A percentile compares a stretch with the other conserved stretches of the same genome.
These are phyloP conservation scores for Metschnikowia kofuensis DNA, from an alignment of 805 yeast genomes.

Conservation along the genomic window DNA sequence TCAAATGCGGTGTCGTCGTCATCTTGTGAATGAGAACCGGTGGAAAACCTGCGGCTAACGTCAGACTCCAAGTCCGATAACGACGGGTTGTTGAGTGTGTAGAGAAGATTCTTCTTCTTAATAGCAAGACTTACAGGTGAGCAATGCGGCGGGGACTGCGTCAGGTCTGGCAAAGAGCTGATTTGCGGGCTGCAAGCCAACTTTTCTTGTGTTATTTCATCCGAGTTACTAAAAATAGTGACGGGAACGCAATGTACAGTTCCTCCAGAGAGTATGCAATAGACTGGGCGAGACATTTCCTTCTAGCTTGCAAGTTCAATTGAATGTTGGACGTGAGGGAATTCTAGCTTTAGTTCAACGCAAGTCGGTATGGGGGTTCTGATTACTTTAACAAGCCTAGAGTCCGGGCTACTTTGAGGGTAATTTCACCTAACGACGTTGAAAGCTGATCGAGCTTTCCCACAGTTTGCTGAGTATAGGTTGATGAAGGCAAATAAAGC, in stretches of 20 bases:
- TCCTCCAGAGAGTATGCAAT: slow-evolving; percentile 26
- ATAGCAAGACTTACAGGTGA: slow-evolving; percentile 8
- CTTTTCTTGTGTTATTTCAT: slow-evolving; percentile 10
- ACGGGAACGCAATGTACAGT: slow-evolving; percentile 27
- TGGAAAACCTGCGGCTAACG: slow-evolving; percentile 10
- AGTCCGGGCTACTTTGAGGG: too few species aligned
- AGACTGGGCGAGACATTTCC: slow-evolving; percentile 21
- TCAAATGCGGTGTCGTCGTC: slow-evolving; percentile 9
- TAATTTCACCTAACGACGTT: too few species aligned
- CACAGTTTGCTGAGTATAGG: too few species aligned
- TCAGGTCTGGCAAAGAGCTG: slow-evolving; percentile 5
- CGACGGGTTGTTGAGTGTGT: slow-evolving; percentile 37
- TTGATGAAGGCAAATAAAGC: too few species aligned
- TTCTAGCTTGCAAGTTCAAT: background rate
- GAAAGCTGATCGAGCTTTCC: too few species aligned
- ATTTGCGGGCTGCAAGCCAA: slow-evolving; percentile 12
- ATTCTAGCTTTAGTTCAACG: background rate
- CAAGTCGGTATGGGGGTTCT: too few species aligned
- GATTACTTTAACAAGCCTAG: too few species aligned
- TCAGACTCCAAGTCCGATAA: slow-evolving; percentile 34
- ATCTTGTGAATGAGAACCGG: slow-evolving; percentile 12
- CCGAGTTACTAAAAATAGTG: slow-evolving; percentile 15
- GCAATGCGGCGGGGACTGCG: slow-evolving; percentile 2
- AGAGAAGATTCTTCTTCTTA: slow-evolving; percentile 29
- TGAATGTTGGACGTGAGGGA: background rate